Percentiles rank a stretch among this genome's conserved stretches.
These are phyloP conservation scores for Tricholoma hemisulphureum DNA, from an alignment of 768 basidiomycete genomes.

Conservation along the genomic window DNA sequence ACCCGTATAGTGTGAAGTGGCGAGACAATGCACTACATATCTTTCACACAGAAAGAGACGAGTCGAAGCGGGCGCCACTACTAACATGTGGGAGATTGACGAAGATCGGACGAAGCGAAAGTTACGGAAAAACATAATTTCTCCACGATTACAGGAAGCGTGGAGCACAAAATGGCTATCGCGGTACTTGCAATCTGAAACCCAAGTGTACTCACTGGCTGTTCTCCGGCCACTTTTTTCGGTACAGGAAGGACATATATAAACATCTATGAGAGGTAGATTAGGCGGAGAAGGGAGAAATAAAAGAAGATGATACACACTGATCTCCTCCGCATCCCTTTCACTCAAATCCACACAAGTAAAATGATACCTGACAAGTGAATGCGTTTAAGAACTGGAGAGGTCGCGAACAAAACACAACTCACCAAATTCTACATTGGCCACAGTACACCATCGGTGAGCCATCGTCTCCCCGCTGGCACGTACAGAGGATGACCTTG, in stretches of 20 bases:
- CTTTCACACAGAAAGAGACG: slow-evolving; percentile 16
- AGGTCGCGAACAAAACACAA: slow-evolving; percentile 1
- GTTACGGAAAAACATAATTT: slow-evolving; percentile 32
- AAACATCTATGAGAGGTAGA: slow-evolving; percentile 48
- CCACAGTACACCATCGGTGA: slow-evolving; percentile 78
- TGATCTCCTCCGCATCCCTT: slow-evolving; percentile 70
- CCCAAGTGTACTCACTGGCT: slow-evolving; percentile 70
- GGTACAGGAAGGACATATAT: slow-evolving; percentile 53
- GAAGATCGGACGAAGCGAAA: slow-evolving; percentile 20
- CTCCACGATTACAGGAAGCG: slow-evolving; percentile 35
- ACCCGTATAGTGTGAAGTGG: slow-evolving; percentile 19
- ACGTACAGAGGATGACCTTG: slow-evolving; percentile 51
- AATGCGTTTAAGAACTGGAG: slow-evolving; percentile 5
- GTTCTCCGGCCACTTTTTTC: slow-evolving; percentile 60
- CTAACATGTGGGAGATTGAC: slow-evolving; percentile 16
- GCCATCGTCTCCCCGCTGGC: slow-evolving; percentile 69
- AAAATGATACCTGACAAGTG: slow-evolving; percentile 73
- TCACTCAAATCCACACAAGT: slow-evolving; percentile 62
- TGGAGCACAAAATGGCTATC: slow-evolving; percentile 26
- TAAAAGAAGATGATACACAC: slow-evolving; percentile 42
- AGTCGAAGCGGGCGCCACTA: slow-evolving; percentile 12
- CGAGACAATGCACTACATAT: slow-evolving; percentile 19
- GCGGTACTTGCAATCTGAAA: slow-evolving; percentile 29
- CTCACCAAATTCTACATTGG: slow-evolving; percentile 67
- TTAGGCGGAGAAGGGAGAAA: not conserved